Conservation (phyloP, 2,329 filamentous ascomycete genomes). For the Saccharata proteae region DNA sequence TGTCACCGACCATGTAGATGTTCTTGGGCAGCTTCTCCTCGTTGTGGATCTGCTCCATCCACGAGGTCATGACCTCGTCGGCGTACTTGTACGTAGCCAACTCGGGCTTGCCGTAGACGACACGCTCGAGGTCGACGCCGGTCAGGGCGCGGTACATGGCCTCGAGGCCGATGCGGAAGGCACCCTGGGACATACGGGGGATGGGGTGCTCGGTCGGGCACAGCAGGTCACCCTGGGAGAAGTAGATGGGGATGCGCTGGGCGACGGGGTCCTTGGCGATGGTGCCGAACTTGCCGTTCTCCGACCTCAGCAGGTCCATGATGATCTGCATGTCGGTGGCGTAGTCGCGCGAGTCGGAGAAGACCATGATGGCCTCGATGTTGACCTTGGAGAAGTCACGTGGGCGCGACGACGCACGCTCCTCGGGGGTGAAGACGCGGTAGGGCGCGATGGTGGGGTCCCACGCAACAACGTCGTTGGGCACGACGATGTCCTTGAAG, state of each 20-base stretch:
- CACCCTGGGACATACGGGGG: slow-evolving; percentile 60
- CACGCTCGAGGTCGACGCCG: slow-evolving; percentile 59
- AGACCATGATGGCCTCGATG: slow-evolving; percentile 64
- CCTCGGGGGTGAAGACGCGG: slow-evolving; percentile 53
- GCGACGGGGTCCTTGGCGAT: slow-evolving; percentile 52
- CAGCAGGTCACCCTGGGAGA: slow-evolving; percentile 52
- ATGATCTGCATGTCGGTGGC: slow-evolving; percentile 67
- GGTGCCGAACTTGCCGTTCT: slow-evolving; percentile 55
- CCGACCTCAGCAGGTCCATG: slow-evolving; percentile 56
- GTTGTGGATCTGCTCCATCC: slow-evolving; percentile 66
- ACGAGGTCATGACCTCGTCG: slow-evolving; percentile 57
- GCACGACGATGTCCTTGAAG: slow-evolving; percentile 61
- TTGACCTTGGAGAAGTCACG: slow-evolving; percentile 60
- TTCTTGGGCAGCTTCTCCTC: slow-evolving; percentile 57
- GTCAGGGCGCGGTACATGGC: slow-evolving; percentile 62
- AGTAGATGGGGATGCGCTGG: slow-evolving; percentile 63
- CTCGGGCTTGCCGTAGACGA: slow-evolving; percentile 66
- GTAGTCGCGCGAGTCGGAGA: slow-evolving; percentile 63
- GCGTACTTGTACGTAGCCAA: slow-evolving; percentile 68
- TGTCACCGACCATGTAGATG: slow-evolving; percentile 68
- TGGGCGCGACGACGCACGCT: slow-evolving; percentile 54
- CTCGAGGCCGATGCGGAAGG: slow-evolving; percentile 64
- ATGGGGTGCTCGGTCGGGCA: slow-evolving; percentile 48
- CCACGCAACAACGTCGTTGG: slow-evolving; percentile 62
- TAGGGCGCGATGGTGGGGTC: slow-evolving; percentile 58